Evolutionary conservation across 2,329 filamentous ascomycete genomes (phyloP), one percentile per base, ranked within the genome.

Genomic region (Allantophomopsis cytisporea): DNA sequence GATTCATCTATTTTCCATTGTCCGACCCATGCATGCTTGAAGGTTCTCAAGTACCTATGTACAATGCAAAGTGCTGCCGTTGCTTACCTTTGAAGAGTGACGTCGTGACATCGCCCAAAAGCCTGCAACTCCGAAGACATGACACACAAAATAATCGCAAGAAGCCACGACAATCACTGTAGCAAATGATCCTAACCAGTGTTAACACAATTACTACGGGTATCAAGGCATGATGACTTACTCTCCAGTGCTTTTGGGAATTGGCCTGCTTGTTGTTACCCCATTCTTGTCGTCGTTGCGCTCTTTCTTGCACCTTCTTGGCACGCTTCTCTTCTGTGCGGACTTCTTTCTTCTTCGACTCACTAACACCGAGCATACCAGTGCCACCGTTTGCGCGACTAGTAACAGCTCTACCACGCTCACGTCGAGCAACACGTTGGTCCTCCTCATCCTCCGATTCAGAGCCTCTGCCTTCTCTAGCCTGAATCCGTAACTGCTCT

Each of bases 321-420:
- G 79, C 76, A 51, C 80, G 73, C 60, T 80, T 76, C 60, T 89
- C 83, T 7, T 73, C 68, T 36, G 71, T 71, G 16, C 65, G 61
- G 14, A 83, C 75, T 46, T 79, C 74, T 38, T 71, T 71, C 64
- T 80, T 89, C 67, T 84, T 83, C 42, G 73, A 66, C n/a, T 81
- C 80, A 5, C 74, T 77, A 6, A 85, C 83, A 35, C 85, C 83
- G 35, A 78, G 55, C 80, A 94, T 83, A 34, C 86, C 86, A 21
- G 71, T 55, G 21, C 75, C 80, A n/a, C 79, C 80, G 46, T 86
- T 78, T 15, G 76, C 79, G 44, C 86, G 76, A 39, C 69, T 76
- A 35, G 80, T 65, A 16, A 83, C 56, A 14, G 73, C 69, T 34
- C 73, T 66, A 44, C 69, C 66, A 43, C 62, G 63, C 39, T 60